These are phyloP conservation scores for Colletotrichum sp. DNA, from an alignment of 2,329 filamentous ascomycete genomes.

Conservation along the genomic window DNA sequence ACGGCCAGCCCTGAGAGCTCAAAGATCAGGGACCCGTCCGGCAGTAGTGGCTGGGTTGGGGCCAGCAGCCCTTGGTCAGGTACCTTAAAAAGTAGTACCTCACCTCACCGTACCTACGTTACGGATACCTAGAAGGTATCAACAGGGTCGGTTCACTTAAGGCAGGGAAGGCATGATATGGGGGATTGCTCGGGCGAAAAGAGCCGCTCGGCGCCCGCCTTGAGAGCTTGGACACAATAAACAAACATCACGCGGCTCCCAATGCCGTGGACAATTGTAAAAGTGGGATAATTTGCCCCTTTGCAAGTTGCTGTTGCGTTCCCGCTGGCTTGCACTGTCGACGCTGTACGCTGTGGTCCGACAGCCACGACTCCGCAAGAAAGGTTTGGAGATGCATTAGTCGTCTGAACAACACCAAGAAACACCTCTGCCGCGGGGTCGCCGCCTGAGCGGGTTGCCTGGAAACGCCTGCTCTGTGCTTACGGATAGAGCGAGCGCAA, in stretches of 20 bases:
- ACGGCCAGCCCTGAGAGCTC: neutral
- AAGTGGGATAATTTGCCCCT: neutral
- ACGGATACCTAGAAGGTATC: neutral
- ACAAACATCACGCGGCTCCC: neutral
- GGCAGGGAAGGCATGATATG: neutral
- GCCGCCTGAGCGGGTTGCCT: constrained; percentile 7
- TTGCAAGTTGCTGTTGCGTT: neutral
- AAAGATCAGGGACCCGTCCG: neutral
- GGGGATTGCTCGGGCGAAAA: neutral
- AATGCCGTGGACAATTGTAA: neutral
- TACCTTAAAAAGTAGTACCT: no score
- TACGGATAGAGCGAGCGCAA: neutral
- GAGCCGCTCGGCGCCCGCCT: neutral
- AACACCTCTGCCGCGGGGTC: neutral
- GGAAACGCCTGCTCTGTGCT: neutral
- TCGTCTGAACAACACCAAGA: neutral
- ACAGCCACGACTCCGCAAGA: neutral
- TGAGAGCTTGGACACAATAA: neutral
- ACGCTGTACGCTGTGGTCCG: neutral
- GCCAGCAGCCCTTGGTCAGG: neutral
- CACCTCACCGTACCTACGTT: no score
- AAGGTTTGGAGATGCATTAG: neutral
- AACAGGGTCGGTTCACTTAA: constrained; percentile 1
- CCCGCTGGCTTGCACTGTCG: neutral
- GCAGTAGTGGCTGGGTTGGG: neutral